These are phyloP conservation scores for Phoenix dactylifera DNA, from an alignment of 176 grass and related monocot species.

Conservation along the genomic window DNA sequence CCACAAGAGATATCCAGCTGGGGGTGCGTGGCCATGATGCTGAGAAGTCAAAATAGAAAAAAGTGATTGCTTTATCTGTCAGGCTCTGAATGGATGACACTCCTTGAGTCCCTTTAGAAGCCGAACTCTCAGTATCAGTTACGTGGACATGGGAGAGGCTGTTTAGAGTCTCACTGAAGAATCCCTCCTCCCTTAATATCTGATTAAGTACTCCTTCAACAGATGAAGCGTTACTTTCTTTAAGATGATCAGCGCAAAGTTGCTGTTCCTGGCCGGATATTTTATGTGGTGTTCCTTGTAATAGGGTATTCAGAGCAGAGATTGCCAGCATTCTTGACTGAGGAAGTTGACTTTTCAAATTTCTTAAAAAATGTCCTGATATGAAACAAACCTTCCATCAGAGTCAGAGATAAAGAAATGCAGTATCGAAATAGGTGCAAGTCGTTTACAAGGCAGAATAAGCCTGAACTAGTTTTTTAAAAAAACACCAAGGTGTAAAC, in stretches of 20 bases:
- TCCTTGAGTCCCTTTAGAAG: conserved; percentile 54
- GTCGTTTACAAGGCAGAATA: too few relatives aligned
- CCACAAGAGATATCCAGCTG: conserved; percentile 76
- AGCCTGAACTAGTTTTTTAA: too few relatives aligned
- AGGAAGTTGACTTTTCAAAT: conserved; percentile 93
- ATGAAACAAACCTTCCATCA: conserved; percentile 17
- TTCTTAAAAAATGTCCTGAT: conserved; percentile 82
- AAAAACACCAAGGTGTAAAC: too few relatives aligned
- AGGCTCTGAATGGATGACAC: conserved; percentile 75
- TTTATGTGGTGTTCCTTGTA: conserved; percentile 57
- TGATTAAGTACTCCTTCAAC: conserved; percentile 55
- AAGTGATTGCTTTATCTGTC: conserved; percentile 73
- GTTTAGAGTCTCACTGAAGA: conserved; percentile 63
- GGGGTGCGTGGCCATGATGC: conserved; percentile 85
- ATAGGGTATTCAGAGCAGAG: conserved; percentile 85
- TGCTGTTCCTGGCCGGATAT: conserved; percentile 24
- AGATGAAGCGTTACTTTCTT: conserved; percentile 26
- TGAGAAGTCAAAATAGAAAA: conserved; percentile 97
- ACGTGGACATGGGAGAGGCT: conserved; percentile 83
- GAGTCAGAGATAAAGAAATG: too few relatives aligned
- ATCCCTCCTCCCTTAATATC: conserved; percentile 68
- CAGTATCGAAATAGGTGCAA: too few relatives aligned
- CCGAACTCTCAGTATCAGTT: conserved; percentile 65
- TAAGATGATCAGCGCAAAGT: conserved; percentile 15
- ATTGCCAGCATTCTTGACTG: conserved; percentile 97